These are phyloP conservation scores for Candida suzukii DNA, from an alignment of 805 yeast genomes.

Conservation along the genomic window DNA sequence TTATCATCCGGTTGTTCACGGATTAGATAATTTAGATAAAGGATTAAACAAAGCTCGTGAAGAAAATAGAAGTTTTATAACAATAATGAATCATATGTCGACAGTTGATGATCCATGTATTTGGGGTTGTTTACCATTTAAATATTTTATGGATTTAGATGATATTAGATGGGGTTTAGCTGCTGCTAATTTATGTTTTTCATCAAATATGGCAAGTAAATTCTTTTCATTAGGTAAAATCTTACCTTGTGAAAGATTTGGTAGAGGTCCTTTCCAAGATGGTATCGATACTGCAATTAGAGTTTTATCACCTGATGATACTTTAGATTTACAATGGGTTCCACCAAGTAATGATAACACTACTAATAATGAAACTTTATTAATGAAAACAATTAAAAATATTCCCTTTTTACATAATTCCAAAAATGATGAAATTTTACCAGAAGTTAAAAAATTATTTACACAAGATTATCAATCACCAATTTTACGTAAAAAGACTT, in stretches of 20 bases:
- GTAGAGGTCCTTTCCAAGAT: slow-evolving; percentile 89
- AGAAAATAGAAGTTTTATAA: slow-evolving; percentile 71
- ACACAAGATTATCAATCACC: slow-evolving; percentile 40
- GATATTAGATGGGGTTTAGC: slow-evolving; percentile 91
- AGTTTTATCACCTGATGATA: slow-evolving; percentile 72
- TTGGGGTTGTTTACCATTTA: slow-evolving; percentile 81
- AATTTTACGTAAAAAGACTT: slow-evolving; percentile 53
- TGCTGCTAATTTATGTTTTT: slow-evolving; percentile 86
- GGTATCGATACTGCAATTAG: slow-evolving; percentile 82
- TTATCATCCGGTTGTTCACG: slow-evolving; percentile 57
- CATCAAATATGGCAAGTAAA: slow-evolving; percentile 35
- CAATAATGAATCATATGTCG: slow-evolving; percentile 91
- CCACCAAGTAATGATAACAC: neutral
- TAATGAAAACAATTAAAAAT: neutral
- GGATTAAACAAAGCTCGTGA: slow-evolving; percentile 56
- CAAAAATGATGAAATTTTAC: neutral
- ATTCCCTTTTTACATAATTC: neutral
- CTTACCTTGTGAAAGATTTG: slow-evolving; percentile 81
- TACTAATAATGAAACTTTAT: neutral
- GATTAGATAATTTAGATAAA: slow-evolving; percentile 54
- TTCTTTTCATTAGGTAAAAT: slow-evolving; percentile 88
- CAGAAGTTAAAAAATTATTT: slow-evolving; percentile 16
- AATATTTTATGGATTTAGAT: slow-evolving; percentile 52
- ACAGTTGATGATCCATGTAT: slow-evolving; percentile 87
- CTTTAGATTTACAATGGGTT: slow-evolving; percentile 34